Conservation (phyloP, 2,329 filamentous ascomycete genomes). For the Hypoxylon sp. region DNA sequence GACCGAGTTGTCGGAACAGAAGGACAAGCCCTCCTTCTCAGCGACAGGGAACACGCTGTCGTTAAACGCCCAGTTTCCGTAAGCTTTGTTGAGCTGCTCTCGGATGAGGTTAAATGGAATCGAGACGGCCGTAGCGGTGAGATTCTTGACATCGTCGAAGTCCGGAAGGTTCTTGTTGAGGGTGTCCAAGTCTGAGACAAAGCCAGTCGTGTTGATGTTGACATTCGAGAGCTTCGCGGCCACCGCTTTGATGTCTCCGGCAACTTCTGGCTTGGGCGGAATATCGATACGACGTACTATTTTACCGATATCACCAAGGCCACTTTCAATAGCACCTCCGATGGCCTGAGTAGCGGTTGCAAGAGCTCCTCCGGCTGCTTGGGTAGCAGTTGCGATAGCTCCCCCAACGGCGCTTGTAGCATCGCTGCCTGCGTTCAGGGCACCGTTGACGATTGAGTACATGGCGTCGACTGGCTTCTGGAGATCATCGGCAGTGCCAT, state of each 20-base stretch:
- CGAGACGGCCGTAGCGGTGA: slow-evolving; percentile 81
- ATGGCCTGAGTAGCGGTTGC: slow-evolving; percentile 67
- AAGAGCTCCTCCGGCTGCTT: slow-evolving; percentile 61
- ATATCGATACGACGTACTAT: slow-evolving; percentile 56
- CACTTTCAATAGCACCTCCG: slow-evolving; percentile 58
- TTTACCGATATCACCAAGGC: slow-evolving; percentile 66
- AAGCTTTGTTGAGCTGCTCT: slow-evolving; percentile 76
- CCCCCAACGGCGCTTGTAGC: slow-evolving; percentile 40
- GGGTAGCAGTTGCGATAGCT: slow-evolving; percentile 59
- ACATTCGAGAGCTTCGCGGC: slow-evolving; percentile 75
- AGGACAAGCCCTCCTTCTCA: slow-evolving; percentile 83
- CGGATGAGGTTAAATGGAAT: slow-evolving; percentile 87
- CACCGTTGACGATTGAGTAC: slow-evolving; percentile 58
- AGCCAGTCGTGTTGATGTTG: slow-evolving; percentile 74
- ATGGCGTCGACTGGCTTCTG: slow-evolving; percentile 70
- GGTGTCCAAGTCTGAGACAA: slow-evolving; percentile 77
- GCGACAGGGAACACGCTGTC: slow-evolving; percentile 85
- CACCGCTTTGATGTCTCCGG: slow-evolving; percentile 77
- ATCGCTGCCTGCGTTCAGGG: slow-evolving; percentile 30
- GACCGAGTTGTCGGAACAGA: slow-evolving; percentile 88
- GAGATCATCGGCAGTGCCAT: slow-evolving; percentile 68
- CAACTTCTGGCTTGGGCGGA: slow-evolving; percentile 53
- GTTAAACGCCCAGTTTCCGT: slow-evolving; percentile 84
- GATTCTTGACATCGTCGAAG: slow-evolving; percentile 86
- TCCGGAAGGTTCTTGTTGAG: slow-evolving; percentile 86